Base-by-base conservation (phyloP, 139 green algal species). In the Chlamydomonas sp. region DNA sequence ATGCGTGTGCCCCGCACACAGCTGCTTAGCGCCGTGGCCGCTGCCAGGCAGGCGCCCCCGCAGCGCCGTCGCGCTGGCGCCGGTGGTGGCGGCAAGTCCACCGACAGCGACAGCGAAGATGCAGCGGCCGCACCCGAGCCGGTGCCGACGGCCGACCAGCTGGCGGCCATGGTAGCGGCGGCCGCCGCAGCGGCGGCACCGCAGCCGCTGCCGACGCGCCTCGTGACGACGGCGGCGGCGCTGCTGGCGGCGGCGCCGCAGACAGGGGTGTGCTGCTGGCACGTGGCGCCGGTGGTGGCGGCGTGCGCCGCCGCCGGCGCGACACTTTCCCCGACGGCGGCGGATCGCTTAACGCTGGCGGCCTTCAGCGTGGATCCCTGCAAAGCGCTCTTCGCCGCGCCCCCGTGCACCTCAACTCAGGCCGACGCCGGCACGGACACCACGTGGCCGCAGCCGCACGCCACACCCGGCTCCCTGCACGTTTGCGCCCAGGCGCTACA, bases 141-240 rank as follows among this genome's bases (percentile, higher is more conserved):
- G 66, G 18, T 69, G 80, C 60, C 79, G 71, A 73, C 82, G 61
- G 18, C 82, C n/a, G 59, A 12, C 62, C 60, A 63, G 10, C 57
- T 86, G 69, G 72, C 67, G 4, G 61, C 71, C 15, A 31, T 80
- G 60, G 20, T 86, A 17, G 69, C 1, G 17, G 82, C 82, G 1
- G 82, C 82, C 18, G 2, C 59, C 17, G 78, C 18, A 4, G 78
- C 77, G 10, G 60, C 49, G 4, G 9, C 20, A 17, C 79, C 10
- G 49, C 15, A n/a, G 49, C 14, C 10, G 57, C 71, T 86, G 71
- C 82, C 82, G 60, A 3, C 20, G 20, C 17, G 18, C 60, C 71
- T 86, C 61, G 71, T 86, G 71, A 61, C 82, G 59, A 4, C 82
- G n/a, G 82, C 82, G 60, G 71, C 10, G 2, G 63, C 31, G 60